phyloP scores from a whole-genome alignment of 2,329 filamentous ascomycete species.

The Colletotrichum gloeosporioides region DNA sequence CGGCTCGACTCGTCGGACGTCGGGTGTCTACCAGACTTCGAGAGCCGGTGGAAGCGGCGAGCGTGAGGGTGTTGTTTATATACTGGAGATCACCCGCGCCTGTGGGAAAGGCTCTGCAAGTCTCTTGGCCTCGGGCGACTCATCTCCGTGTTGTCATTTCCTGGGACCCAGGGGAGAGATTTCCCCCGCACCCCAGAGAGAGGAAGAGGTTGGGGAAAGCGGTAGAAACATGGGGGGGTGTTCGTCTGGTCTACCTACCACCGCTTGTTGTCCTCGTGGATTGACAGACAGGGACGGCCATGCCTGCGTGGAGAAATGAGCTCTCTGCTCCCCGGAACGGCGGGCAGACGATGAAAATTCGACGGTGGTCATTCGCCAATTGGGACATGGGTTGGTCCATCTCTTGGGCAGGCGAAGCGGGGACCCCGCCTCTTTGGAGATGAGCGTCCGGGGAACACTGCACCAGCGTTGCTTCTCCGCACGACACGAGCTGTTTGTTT shows the following conservation, averaged over 20 bases:
- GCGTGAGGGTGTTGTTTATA: background rate
- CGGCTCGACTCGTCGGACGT: background rate
- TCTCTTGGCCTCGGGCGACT: background rate
- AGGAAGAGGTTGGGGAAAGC: background rate
- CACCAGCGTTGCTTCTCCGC: background rate
- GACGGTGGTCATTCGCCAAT: background rate
- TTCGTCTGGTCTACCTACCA: background rate
- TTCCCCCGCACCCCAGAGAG: background rate
- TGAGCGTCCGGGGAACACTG: background rate
- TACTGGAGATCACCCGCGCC: background rate
- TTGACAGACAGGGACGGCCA: background rate
- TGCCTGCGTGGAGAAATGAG: conserved; percentile 9
- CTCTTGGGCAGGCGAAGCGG: background rate
- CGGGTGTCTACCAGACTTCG: background rate
- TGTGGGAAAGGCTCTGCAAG: background rate
- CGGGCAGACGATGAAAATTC: background rate
- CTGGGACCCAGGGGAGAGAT: background rate
- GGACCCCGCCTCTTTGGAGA: background rate
- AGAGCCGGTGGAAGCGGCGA: background rate
- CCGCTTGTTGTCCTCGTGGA: background rate
- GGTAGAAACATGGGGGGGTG: background rate
- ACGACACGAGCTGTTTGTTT: background rate
- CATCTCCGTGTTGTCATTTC: conserved; percentile 2
- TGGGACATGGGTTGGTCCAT: background rate
- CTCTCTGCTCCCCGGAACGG: background rate